Base-by-base conservation (phyloP, 805 yeast species). In the Barnettozyma siamensis region DNA sequence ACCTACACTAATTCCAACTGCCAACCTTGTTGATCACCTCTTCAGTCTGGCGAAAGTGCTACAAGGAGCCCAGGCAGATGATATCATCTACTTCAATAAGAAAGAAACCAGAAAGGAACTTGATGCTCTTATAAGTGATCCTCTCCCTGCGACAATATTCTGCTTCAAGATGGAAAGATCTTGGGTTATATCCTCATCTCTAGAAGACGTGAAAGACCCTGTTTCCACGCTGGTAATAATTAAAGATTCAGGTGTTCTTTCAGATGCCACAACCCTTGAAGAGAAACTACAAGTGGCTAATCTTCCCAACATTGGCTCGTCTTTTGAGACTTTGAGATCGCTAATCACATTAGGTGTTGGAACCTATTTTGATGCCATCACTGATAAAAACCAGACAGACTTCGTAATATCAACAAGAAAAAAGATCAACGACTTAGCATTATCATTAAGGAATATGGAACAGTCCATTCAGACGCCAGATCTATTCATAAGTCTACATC, bases 391-490 rank as follows among this genome's bases (percentile, higher is more conserved):
- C 44, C 48, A 47, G 16, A 50, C 63, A 4, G 71, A 64, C 1
- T 58, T 68, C 0, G 62, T 78, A 7, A 58, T 64, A 3, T 54
- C 65, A 3, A 71, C 88, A 1, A 77, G 78, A 48, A 78, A 73
- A 57, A 83, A 78, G 52, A 70, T 88, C 40, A 71, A 74, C 28
- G 95, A 87, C 43, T 63, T 88, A 18, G 75, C 84, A 1, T 54
- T 75, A 15, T 78, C 91, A 0, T 63, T 88, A 11, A 79, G 77
- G 44, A 80, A 82, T 53, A 61, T 86, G 13, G 82, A 83, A 47
- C 83, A 80, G 43, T 70, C 78, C 21, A 73, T 83, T 18, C 83
- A 79, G 33, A 69, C 77, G 2, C 95, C 95, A 0, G 80, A 84
- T 49, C 60, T 88, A 15, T 46, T 66, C 2, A 51, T 70, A 2